Base-by-base conservation (phyloP, 805 yeast species). In the Wickerhamiella parazyma region DNA sequence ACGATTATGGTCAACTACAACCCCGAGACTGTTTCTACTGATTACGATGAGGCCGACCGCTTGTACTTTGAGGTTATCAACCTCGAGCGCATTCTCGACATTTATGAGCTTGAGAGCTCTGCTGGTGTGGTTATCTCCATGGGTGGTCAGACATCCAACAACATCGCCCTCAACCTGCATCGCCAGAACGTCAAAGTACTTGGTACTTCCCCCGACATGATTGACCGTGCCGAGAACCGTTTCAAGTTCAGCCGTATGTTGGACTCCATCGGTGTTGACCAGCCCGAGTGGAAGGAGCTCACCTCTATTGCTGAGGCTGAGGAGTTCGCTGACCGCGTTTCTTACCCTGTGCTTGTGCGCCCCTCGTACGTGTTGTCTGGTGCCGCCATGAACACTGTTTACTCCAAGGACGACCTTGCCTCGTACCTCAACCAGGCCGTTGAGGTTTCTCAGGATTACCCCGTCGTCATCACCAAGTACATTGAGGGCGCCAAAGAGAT, bases 141-240 rank as follows among this genome's bases (percentile, higher is more conserved):
- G 94, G 98, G 98, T 73, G 98, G 98, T 61, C 98, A 89, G 69
- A 84, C 95, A 26, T 84, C 97, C 11, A 87, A 89, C 70, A 89
- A 89, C 66, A 89, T 89, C 68, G 97, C 97, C 19, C 71, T 89
- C 60, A 77, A 87, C 45, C 71, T 89, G 59, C 85, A 86, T 66
- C 79, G 95, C 67, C 93, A 89, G 66, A 83, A 84, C 61, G 95
- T 86, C 55, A 89, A 91, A 70, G 81, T 89, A 50, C 69, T 89
- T 55, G 98, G 98, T 63, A 89, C 98, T 38, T 81, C 95, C 28
- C 98, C 98, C 45, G 95, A 84, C 64, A 86, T 85, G 95, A 91
- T 89, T 63, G 98, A 89, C 60, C 77, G 93, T 49, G 98, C 98
- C 51, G 98, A 89, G 71, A 87, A 89, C 68, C 77, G 98, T 69